These are phyloP conservation scores for Phialocephala sp. DNA, from an alignment of 2,329 filamentous ascomycete genomes.

Conservation along the genomic window DNA sequence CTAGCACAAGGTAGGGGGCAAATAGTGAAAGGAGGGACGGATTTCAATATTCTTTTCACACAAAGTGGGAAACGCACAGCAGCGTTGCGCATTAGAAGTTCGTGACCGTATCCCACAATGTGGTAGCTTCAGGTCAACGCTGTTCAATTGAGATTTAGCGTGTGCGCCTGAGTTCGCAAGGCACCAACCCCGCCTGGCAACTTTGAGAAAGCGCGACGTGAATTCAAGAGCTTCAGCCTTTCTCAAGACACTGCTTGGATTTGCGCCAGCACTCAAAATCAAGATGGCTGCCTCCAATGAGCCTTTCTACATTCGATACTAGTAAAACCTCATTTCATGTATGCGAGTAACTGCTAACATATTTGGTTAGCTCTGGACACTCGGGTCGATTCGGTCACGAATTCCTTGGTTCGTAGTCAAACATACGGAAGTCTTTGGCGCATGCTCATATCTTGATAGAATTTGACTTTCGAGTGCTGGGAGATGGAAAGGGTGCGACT, in stretches of 20 bases:
- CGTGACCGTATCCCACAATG: constrained; percentile 27
- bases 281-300: constrained; percentile 58
- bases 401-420: constrained; percentile 75
- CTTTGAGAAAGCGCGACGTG: background rate
- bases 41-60: constrained; percentile 30
- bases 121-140: constrained; percentile 28
- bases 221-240: constrained; percentile 35
- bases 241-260: constrained; percentile 10
- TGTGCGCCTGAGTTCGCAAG: constrained; percentile 27
- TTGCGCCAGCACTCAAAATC: constrained; percentile 6
- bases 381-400: constrained; percentile 97
- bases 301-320: constrained; percentile 95
- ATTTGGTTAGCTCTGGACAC: constrained; percentile 79
- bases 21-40: constrained; percentile 17
- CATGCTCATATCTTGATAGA: constrained; percentile 59
- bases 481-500: constrained; percentile 90
- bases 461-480: constrained; percentile 93
- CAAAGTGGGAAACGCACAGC: constrained; percentile 27
- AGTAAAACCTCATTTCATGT: constrained; percentile 65
- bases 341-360: constrained; percentile 28
- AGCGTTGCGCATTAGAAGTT: constrained; percentile 39
- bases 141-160: constrained; percentile 32
- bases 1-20: constrained; percentile 24
- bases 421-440: background rate
- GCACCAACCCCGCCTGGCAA: constrained; percentile 11